Conservation (phyloP, 192 early-diverging fungal species). For the Chytriomyces hyalinus region DNA sequence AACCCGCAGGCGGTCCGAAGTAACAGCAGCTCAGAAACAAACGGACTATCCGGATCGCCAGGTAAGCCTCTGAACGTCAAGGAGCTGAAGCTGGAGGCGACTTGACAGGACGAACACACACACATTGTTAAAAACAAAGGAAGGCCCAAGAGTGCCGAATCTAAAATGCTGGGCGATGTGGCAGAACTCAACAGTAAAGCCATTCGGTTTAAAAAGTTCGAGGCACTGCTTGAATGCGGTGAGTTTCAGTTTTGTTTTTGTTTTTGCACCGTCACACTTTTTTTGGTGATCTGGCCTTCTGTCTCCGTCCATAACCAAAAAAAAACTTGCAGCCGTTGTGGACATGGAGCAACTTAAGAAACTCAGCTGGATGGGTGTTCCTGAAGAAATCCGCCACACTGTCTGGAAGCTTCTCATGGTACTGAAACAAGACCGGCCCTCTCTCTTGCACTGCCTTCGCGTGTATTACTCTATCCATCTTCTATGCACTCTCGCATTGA, state of each 20-base stretch:
- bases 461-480: too few relatives aligned
- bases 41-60: neutral
- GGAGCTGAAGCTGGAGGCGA: neutral
- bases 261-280: too few relatives aligned
- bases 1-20: neutral
- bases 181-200: slow-evolving; percentile 59
- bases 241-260: too few relatives aligned
- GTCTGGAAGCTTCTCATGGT: slow-evolving; percentile 94
- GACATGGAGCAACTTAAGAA: slow-evolving; percentile 72
- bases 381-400: slow-evolving; percentile 79
- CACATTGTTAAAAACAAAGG: neutral
- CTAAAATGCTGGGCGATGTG: slow-evolving; percentile 56
- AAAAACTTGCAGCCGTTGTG: slow-evolving; percentile 48
- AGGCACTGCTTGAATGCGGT: slow-evolving; percentile 52
- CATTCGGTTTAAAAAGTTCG: slow-evolving; percentile 65
- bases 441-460: neutral
- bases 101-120: neutral
- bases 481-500: too few relatives aligned
- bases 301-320: too few relatives aligned
- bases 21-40: neutral
- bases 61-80: neutral
- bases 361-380: slow-evolving; percentile 94
- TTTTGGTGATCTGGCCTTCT: too few relatives aligned
- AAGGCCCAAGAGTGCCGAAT: slow-evolving; percentile 7
- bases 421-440: neutral